A percentile compares a stretch with the other conserved stretches of the same genome.
Evolutionary conservation across 352 stramenopile genomes (phyloP).

Genomic region (Globisporangium takayamanum): DNA sequence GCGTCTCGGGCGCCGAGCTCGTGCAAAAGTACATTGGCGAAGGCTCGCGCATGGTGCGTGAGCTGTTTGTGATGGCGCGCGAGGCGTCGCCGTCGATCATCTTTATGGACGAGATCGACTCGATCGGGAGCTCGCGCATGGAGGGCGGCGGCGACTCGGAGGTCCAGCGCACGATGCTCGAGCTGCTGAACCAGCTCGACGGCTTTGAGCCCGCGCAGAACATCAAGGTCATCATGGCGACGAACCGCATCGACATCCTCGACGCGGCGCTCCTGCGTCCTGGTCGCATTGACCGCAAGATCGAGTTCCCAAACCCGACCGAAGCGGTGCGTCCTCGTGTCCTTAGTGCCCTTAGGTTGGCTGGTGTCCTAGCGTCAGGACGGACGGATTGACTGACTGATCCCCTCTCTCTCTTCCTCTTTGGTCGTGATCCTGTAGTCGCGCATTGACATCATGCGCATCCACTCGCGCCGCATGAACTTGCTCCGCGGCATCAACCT

Average conservation of each 20-base stretch:
- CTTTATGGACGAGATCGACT: conserved; percentile 99
- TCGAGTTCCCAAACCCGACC: conserved; percentile 99
- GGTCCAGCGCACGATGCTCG: conserved; percentile 99
- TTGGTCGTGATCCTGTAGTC: conserved; percentile 36
- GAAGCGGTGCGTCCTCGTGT: conserved; percentile 57
- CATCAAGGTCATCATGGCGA: conserved; percentile 99
- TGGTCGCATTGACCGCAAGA: conserved; percentile 98
- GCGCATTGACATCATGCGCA: conserved; percentile 96
- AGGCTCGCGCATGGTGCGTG: conserved; percentile 97
- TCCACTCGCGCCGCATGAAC: conserved; percentile 99
- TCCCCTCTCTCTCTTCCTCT: background rate
- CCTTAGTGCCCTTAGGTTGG: background rate
- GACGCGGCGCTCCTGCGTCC: conserved; percentile 95
- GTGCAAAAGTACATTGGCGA: conserved; percentile 99
- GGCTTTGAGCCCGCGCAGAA: conserved; percentile 96
- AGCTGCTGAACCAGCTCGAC: conserved; percentile 98
- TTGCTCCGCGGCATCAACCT: conserved; percentile 98
- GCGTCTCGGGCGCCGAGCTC: conserved; percentile 97
- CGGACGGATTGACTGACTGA: background rate
- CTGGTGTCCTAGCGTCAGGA: background rate
- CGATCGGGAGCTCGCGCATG: conserved; percentile 93
- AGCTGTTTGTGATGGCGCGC: conserved; percentile 99
- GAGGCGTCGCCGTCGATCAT: conserved; percentile 98
- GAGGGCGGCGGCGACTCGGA: conserved; percentile 96
- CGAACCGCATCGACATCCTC: conserved; percentile 99